phyloP scores from a whole-genome alignment of 345 rosid species.

The Clausena lansium region DNA sequence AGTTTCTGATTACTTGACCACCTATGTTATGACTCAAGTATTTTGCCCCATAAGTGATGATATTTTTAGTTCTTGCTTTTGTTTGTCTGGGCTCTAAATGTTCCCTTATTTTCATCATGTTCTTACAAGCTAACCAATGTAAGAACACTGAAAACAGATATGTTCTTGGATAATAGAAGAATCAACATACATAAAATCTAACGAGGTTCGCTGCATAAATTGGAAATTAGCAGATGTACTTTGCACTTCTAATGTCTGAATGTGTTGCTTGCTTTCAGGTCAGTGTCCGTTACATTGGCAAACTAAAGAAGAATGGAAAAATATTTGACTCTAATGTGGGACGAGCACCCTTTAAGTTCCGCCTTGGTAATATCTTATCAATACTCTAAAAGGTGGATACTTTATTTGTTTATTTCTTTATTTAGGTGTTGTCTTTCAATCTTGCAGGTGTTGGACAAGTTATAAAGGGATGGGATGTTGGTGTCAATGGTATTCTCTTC shows the following conservation, averaged over 20 bases:
- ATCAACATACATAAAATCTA: not conserved
- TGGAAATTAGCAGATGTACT: not conserved
- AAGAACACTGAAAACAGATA: not conserved
- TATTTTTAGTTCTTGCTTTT: not conserved
- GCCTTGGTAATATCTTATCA: conserved; percentile 48
- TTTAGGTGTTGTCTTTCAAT: conserved; percentile 17
- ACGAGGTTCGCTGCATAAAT: not conserved
- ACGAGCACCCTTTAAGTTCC: conserved; percentile 76
- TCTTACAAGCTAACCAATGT: not conserved
- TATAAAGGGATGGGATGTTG: conserved; percentile 99
- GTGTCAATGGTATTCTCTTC: conserved; percentile 63
- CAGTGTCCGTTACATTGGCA: conserved; percentile 74
- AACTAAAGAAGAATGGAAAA: conserved; percentile 85
- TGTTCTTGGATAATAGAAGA: not conserved
- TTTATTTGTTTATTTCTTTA: not conserved
- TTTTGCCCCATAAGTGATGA: not conserved
- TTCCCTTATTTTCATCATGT: not conserved
- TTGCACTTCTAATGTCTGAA: not conserved
- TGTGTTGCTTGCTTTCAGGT: conserved; percentile 52
- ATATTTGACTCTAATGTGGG: conserved; percentile 85
- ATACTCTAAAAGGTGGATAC: conserved; percentile 1
- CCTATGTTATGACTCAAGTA: not conserved
- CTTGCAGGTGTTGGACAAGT: conserved; percentile 80
- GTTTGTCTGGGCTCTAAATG: not conserved
- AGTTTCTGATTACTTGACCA: not conserved